These are phyloP conservation scores for Colletotrichum endophyticum DNA, from an alignment of 2,329 filamentous ascomycete genomes.

Conservation along the genomic window DNA sequence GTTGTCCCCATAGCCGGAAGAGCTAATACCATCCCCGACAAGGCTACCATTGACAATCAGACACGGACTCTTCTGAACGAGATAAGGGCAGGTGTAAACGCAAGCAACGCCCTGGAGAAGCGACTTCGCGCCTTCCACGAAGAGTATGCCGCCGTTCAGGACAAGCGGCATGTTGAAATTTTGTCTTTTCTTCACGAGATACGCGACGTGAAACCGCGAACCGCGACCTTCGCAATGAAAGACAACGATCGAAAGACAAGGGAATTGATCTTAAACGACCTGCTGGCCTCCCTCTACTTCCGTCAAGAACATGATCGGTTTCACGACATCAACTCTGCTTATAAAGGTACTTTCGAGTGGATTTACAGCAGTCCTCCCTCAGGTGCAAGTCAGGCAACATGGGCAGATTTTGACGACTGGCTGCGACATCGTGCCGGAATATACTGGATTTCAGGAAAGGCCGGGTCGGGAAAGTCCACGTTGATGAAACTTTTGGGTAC, in stretches of 20 bases:
- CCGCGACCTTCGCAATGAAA: accelerated
- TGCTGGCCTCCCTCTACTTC: background rate
- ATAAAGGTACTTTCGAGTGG: background rate
- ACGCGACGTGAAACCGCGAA: background rate
- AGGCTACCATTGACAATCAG: accelerated
- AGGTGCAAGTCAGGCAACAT: accelerated
- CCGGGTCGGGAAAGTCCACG: background rate
- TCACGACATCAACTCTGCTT: background rate
- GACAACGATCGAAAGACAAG: too few species aligned
- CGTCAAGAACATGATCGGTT: accelerated
- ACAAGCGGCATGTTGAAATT: accelerated
- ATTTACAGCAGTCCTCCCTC: accelerated
- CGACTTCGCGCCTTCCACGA: background rate
- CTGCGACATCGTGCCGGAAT: accelerated
- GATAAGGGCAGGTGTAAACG: accelerated
- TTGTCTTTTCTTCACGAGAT: background rate
- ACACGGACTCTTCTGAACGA: accelerated
- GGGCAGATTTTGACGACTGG: background rate
- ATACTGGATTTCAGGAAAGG: background rate
- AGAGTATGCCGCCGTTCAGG: background rate
- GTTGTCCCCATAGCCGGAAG: background rate
- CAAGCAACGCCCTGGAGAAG: background rate
- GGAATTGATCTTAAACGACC: too few species aligned
- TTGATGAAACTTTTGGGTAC: background rate
- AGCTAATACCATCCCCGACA: accelerated